Evolutionary conservation across 2,329 filamentous ascomycete species (phyloP).

Genomic region (Colletotrichum brevisporum): DNA sequence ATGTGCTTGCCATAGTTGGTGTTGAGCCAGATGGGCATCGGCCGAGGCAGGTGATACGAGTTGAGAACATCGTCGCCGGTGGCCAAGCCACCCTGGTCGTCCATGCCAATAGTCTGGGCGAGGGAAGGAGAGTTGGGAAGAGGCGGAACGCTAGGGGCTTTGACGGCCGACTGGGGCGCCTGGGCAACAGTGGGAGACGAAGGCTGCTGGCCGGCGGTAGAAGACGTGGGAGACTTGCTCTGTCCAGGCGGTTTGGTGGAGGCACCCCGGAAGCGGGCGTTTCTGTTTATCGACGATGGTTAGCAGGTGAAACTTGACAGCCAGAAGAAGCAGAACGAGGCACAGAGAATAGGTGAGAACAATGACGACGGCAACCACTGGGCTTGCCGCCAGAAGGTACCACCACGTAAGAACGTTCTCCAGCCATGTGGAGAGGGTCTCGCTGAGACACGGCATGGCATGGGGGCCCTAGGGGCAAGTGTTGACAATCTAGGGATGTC

Average conservation of each 20-base stretch:
- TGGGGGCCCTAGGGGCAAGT: constrained; percentile 12
- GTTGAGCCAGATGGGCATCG: constrained; percentile 81
- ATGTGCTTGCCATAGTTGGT: constrained; percentile 85
- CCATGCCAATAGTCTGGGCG: constrained; percentile 77
- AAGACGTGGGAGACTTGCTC: constrained; percentile 66
- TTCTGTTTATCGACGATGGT: constrained; percentile 54
- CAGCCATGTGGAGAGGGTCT: constrained; percentile 15
- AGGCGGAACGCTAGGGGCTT: constrained; percentile 71
- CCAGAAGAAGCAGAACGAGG: constrained; percentile 2
- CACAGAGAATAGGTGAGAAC: constrained; percentile 17
- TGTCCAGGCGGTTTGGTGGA: constrained; percentile 65
- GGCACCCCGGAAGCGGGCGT: constrained; percentile 71
- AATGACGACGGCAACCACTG: constrained; percentile 24
- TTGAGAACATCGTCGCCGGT: constrained; percentile 69
- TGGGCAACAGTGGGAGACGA: constrained; percentile 64
- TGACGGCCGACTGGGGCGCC: constrained; percentile 65
- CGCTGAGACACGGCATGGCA: constrained; percentile 26
- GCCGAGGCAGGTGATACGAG: constrained; percentile 75
- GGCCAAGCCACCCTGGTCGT: constrained; percentile 67
- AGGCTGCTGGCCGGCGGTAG: constrained; percentile 61
- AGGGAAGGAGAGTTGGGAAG: constrained; percentile 75
- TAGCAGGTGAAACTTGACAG: constrained; percentile 45
- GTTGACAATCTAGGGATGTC: constrained; percentile 32
- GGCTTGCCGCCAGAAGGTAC: constrained; percentile 5
- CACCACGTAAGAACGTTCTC: constrained; percentile 4